phyloP scores from a whole-genome alignment of 495 filamentous ascomycete genomes.

The Trichoderma asperelloides region DNA sequence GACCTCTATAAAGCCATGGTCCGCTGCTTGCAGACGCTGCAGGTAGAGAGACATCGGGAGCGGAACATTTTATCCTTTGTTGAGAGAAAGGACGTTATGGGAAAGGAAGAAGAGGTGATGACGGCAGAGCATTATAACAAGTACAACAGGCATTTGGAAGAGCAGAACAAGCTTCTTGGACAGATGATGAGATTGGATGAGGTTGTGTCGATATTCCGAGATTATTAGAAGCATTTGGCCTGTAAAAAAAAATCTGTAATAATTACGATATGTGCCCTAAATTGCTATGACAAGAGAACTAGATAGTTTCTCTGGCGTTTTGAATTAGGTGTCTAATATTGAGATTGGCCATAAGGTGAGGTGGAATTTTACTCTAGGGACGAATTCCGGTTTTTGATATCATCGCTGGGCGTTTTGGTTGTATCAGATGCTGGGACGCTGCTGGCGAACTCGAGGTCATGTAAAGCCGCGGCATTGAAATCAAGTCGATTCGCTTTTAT shows the following conservation, averaged over 20 bases:
- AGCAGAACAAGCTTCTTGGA: slow-evolving; percentile 65
- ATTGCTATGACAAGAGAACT: too few species aligned
- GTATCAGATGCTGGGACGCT: too few species aligned
- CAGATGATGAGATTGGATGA: slow-evolving; percentile 77
- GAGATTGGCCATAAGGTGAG: too few species aligned
- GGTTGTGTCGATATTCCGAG: slow-evolving; percentile 69
- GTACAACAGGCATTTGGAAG: slow-evolving; percentile 57
- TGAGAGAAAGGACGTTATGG: slow-evolving; percentile 72
- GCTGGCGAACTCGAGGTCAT: neutral
- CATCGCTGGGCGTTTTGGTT: too few species aligned
- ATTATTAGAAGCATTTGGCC: slow-evolving; percentile 36
- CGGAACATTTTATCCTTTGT: slow-evolving; percentile 64
- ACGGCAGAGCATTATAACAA: slow-evolving; percentile 54
- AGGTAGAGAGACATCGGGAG: slow-evolving; percentile 58
- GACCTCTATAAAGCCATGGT: slow-evolving; percentile 84
- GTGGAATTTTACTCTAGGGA: neutral
- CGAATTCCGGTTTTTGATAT: neutral
- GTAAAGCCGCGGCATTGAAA: neutral
- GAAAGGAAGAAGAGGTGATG: slow-evolving; percentile 69
- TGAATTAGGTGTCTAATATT: too few species aligned
- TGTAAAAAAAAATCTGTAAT: neutral
- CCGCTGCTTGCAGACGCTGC: slow-evolving; percentile 67
- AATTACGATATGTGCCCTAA: neutral
- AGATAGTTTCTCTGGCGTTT: too few species aligned
- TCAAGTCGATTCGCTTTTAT: neutral